Evolutionary conservation across 176 grass and related monocot genomes (phyloP).

Genomic region (Bolboschoenus planiculmis): DNA sequence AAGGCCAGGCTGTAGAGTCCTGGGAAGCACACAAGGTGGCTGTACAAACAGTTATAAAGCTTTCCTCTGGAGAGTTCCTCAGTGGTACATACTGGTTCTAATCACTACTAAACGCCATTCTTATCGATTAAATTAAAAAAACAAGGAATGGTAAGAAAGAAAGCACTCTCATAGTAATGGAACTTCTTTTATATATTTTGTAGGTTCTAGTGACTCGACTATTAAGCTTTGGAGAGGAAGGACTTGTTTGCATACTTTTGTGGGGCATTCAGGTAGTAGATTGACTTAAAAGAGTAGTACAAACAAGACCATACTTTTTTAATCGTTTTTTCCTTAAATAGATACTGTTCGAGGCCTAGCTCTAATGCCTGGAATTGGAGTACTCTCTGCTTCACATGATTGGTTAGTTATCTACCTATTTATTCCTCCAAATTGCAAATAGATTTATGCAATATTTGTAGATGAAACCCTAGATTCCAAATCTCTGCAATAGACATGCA

Average conservation of each 20-base stretch:
- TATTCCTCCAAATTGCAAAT: background rate
- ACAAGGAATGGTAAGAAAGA: background rate
- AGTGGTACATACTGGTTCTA: constrained; percentile 42
- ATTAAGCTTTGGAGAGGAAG: constrained; percentile 98
- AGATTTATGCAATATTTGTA: background rate
- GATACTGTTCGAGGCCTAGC: constrained; percentile 89
- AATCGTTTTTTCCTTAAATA: background rate
- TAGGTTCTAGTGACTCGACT: constrained; percentile 94
- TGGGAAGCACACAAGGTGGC: constrained; percentile 96
- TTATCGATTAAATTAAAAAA: background rate
- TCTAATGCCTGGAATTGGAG: constrained; percentile 57
- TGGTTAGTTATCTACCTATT: constrained; percentile 39
- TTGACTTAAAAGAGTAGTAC: background rate
- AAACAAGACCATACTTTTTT: background rate
- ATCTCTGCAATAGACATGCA: background rate
- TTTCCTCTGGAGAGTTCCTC: constrained; percentile 68
- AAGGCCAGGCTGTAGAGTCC: constrained; percentile 64
- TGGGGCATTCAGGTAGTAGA: constrained; percentile 76
- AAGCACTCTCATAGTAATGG: background rate
- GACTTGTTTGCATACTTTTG: constrained; percentile 85
- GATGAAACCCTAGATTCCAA: background rate
- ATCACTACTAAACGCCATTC: background rate
- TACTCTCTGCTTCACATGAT: constrained; percentile 90
- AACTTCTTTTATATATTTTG: background rate
- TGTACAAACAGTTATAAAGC: constrained; percentile 78